Base-by-base conservation (phyloP, 768 basidiomycete species). In the Rhodocollybia butyracea region DNA sequence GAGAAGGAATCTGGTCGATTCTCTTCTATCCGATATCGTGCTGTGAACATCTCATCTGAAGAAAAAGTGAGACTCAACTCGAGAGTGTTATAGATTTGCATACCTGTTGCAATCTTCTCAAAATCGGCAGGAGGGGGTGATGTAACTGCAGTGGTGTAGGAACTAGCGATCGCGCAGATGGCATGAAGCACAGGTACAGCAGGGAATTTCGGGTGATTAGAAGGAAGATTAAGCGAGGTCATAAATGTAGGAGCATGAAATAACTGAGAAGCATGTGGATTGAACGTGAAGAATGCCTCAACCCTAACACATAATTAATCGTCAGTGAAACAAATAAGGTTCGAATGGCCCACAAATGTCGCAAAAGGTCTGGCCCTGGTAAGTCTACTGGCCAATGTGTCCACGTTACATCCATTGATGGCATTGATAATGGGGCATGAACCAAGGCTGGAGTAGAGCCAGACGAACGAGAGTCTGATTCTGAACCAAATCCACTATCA, bases 131-230 rank as follows among this genome's bases (percentile, higher is more conserved):
- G 68, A 2, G 84, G 81, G 21, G 82, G 78, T 3, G 79, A 82
- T 11, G 79, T 73, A 3, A 86, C 81, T 3, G 82, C 85, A 15
- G 85, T 83, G 1, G 88, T 91, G 60, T 91, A 91, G 21, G 86
- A 70, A 55, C 89, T 85, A 15, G 88, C 86, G 32, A 86, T 76
- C 2, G 90, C 91, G 68, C 91, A 92, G 47, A 95, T 89, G n/a
- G 90, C 89, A 64, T 95, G 92, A 0, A 95, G 77, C 38, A 93
- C 70, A 8, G 86, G 78, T 5, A 79, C 65, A 30, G 79, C 76
- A 7, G 93, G 93, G 63, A 92, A 95, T 55, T 85, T 82, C 3
- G 83, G 79, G 60, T 91, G 86, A 22, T 74, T 78, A 0, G 87
- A 86, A 1, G 88, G 81, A 4, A 90, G 71, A 0, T 79, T 70